Evolutionary conservation across 345 rosid genomes (phyloP).

Genomic region (Aquilaria yunnanensis): DNA sequence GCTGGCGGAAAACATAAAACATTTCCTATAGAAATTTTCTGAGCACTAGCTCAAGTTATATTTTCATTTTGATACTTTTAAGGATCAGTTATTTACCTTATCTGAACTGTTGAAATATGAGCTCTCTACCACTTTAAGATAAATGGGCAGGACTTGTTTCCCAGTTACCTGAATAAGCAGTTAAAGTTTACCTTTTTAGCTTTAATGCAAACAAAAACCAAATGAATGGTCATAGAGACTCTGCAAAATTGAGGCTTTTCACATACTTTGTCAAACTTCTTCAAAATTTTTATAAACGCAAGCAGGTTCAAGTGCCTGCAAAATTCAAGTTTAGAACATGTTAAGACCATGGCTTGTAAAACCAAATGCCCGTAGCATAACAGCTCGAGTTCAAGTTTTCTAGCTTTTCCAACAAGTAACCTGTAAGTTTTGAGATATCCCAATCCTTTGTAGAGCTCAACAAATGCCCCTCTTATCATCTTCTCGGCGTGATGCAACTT

Average conservation of each 20-base stretch:
- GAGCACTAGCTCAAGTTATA: background rate
- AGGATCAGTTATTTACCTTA: conserved; percentile 48
- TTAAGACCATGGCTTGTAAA: background rate
- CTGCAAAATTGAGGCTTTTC: background rate
- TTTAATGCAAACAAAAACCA: conserved; percentile 1
- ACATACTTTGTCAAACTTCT: conserved; percentile 88
- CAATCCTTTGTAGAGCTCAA: conserved; percentile 86
- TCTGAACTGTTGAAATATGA: conserved; percentile 94
- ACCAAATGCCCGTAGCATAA: background rate
- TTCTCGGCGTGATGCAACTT: conserved; percentile 83
- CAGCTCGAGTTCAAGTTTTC: background rate
- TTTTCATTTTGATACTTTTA: conserved; percentile 7
- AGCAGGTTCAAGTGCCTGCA: conserved; percentile 93
- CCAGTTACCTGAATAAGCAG: conserved; percentile 56
- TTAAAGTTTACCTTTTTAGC: conserved; percentile 2
- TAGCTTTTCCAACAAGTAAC: conserved; percentile 18
- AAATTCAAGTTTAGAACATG: conserved; percentile 7
- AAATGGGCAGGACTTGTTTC: conserved; percentile 82
- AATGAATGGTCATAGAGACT: background rate
- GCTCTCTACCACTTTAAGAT: conserved; percentile 88
- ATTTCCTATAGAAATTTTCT: conserved; percentile 9
- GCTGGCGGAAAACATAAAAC: conserved; percentile 26
- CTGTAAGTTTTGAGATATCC: conserved; percentile 88
- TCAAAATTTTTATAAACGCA: conserved; percentile 92
- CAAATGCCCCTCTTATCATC: conserved; percentile 78